Conservation (phyloP, 345 rosid species). For the Luvunga scandens region DNA sequence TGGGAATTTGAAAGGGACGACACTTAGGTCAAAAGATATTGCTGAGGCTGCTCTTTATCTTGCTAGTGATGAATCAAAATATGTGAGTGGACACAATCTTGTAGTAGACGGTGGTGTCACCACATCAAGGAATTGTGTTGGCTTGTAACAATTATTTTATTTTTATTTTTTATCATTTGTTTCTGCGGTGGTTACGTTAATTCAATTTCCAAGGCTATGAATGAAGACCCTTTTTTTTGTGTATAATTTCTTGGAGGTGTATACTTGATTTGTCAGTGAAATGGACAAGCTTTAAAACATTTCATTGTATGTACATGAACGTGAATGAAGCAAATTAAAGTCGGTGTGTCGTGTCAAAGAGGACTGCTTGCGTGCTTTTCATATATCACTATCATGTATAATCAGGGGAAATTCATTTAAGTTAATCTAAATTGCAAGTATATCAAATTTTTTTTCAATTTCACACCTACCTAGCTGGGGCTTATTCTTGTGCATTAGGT, state of each 20-base stretch:
- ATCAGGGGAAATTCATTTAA: background rate
- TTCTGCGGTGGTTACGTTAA: background rate
- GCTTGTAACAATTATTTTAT: constrained; percentile 37
- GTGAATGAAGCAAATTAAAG: too few species aligned
- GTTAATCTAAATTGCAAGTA: too few species aligned
- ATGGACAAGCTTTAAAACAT: background rate
- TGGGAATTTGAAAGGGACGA: constrained; percentile 57
- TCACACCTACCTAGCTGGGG: background rate
- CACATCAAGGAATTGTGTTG: constrained; percentile 71
- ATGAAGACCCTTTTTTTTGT: background rate
- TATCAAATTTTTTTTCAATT: too few species aligned
- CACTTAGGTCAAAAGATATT: constrained; percentile 58
- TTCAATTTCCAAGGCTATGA: background rate
- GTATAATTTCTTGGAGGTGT: background rate
- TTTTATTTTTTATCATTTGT: too few species aligned
- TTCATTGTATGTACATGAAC: too few species aligned
- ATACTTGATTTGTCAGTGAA: background rate
- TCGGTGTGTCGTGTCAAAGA: background rate
- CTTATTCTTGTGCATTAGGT: background rate
- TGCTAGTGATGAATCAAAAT: constrained; percentile 80
- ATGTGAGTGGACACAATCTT: constrained; percentile 84
- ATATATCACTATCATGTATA: too few species aligned
- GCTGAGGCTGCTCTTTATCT: constrained; percentile 85
- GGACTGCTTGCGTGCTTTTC: background rate
- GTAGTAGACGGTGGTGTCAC: constrained; percentile 89